Percentiles rank a stretch among this genome's conserved stretches.
phyloP scores from a whole-genome alignment of 1,284 basidiomycete species.

The Pyrrhoderma noxium region DNA sequence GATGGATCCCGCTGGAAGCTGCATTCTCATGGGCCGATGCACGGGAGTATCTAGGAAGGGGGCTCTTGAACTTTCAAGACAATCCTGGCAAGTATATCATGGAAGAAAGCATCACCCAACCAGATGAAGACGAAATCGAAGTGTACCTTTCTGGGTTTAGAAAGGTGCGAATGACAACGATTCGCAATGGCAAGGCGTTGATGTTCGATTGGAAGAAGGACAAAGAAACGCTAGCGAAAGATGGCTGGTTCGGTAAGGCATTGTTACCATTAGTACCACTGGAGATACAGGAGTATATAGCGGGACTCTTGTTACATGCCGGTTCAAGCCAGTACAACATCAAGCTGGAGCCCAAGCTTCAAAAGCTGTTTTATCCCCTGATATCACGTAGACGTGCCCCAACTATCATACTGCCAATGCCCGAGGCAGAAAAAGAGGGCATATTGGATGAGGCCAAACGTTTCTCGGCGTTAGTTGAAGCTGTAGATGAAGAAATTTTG shows the following conservation, averaged over 20 bases:
- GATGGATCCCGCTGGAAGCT: slow-evolving; percentile 2
- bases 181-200: background rate
- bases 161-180: background rate
- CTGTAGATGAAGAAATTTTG: background rate
- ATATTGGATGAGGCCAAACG: background rate
- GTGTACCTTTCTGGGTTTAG: background rate
- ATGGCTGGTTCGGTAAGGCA: background rate
- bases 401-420: background rate
- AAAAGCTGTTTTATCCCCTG: background rate
- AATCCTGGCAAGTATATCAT: background rate
- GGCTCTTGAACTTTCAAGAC: background rate
- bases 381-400: background rate
- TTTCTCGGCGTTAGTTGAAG: background rate
- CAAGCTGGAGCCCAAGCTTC: background rate
- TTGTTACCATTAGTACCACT: background rate
- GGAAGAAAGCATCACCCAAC: background rate
- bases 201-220: background rate
- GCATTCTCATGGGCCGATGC: background rate
- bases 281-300: background rate
- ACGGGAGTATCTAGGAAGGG: background rate
- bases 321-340: background rate
- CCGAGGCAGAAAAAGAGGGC: background rate
- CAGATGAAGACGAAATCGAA: background rate
- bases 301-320: background rate
- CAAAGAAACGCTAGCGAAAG: background rate